These are phyloP conservation scores for Phialophora chinensis DNA, from an alignment of 2,329 filamentous ascomycete species.

Conservation along the genomic window DNA sequence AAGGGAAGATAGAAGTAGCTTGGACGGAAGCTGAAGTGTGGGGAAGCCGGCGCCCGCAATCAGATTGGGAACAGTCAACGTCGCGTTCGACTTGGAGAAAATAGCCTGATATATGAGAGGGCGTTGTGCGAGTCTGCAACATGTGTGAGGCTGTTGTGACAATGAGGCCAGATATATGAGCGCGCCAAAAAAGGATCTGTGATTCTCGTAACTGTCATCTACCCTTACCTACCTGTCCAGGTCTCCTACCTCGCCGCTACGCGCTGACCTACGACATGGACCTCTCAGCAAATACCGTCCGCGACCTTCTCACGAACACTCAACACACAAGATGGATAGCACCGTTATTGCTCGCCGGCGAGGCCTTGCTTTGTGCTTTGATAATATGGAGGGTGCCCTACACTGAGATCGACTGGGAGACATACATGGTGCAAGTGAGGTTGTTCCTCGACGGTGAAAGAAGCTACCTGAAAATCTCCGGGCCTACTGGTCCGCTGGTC, in stretches of 20 bases:
- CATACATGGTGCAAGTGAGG: conserved; percentile 92
- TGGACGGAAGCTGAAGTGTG: neutral
- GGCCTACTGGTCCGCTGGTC: conserved; percentile 88
- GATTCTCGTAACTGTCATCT: neutral
- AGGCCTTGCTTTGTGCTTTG: conserved; percentile 72
- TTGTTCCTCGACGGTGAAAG: conserved; percentile 80
- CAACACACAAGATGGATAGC: conserved; percentile 68
- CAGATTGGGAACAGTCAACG: neutral
- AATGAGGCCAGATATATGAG: neutral
- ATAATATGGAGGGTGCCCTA: conserved; percentile 86
- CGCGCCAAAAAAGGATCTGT: neutral
- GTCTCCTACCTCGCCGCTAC: neutral
- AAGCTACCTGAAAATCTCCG: conserved; percentile 84
- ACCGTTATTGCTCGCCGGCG: conserved; percentile 69
- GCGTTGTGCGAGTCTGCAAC: neutral
- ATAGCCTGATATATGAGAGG: conserved; percentile 9
- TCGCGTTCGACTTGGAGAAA: neutral
- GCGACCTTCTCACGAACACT: conserved; percentile 58
- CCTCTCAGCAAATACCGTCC: conserved; percentile 41
- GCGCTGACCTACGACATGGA: conserved; percentile 41
- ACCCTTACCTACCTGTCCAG: neutral
- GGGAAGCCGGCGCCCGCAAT: neutral
- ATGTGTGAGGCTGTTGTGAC: neutral
- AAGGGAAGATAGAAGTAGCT: neutral
- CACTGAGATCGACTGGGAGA: conserved; percentile 96